Conservation (phyloP, 768 basidiomycete species). For the Trametes cubensis region DNA sequence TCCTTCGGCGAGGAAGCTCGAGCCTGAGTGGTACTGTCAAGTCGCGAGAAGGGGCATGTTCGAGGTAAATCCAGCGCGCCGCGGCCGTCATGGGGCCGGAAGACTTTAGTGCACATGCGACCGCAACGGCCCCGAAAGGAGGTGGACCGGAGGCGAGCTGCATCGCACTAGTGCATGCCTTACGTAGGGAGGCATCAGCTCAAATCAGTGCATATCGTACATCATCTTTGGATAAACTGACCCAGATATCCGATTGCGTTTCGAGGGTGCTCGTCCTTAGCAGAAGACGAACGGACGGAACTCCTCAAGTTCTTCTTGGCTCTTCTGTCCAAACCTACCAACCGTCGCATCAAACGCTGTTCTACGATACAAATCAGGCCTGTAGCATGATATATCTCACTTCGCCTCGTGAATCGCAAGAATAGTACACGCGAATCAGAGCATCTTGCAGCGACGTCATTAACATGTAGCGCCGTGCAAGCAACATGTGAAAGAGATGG, state of each 20-base stretch:
- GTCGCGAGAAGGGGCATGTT: background rate
- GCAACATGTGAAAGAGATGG: too few relatives aligned
- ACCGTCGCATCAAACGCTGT: too few relatives aligned
- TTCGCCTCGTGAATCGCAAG: background rate
- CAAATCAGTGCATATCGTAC: background rate
- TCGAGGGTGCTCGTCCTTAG: background rate
- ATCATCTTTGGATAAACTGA: background rate
- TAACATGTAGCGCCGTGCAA: too few relatives aligned
- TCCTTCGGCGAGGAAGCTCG: background rate
- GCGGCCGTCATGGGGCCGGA: conserved; percentile 9
- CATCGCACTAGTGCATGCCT: background rate
- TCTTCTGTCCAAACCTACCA: too few relatives aligned
- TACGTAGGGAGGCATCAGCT: too few relatives aligned
- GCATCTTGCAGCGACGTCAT: too few relatives aligned
- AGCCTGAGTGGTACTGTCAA: background rate
- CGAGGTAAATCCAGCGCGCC: conserved; percentile 10
- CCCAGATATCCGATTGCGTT: background rate
- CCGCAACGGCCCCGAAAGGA: conserved; percentile 11
- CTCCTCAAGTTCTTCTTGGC: too few relatives aligned
- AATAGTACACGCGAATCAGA: background rate
- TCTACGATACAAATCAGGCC: background rate
- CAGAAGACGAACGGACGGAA: too few relatives aligned
- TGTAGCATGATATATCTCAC: background rate
- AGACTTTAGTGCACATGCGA: background rate
- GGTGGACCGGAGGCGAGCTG: background rate